Conservation (phyloP, 129 eudicot species). For the Centaurea solstitialis region DNA sequence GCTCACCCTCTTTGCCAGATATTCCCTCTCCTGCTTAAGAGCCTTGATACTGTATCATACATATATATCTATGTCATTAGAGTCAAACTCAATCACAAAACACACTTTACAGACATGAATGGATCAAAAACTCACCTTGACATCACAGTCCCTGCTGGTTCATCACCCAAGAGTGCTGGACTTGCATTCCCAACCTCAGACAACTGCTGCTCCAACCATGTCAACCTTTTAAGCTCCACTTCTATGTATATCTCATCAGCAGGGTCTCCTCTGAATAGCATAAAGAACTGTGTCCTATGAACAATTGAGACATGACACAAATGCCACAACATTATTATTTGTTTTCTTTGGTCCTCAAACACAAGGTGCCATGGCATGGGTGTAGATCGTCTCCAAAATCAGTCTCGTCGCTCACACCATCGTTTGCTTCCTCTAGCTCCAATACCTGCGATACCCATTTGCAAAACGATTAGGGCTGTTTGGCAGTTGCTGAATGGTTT, state of each 20-base stretch:
- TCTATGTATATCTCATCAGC: conserved; percentile 90
- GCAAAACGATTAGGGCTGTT: too few species aligned
- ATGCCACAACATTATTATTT: conserved; percentile 93
- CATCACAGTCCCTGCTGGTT: conserved; percentile 73
- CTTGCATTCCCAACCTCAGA: conserved; percentile 95
- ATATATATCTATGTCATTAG: not conserved
- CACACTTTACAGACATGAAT: not conserved
- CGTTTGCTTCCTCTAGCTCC: conserved; percentile 90
- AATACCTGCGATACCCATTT: conserved; percentile 49
- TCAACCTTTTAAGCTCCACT: conserved; percentile 87
- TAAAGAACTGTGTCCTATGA: conserved; percentile 89
- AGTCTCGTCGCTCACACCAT: conserved; percentile 43
- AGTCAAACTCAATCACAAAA: not conserved
- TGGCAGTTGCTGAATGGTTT: too few species aligned
- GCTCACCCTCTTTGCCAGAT: conserved; percentile 91
- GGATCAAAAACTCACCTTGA: conserved; percentile 55
- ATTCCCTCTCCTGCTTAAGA: conserved; percentile 91
- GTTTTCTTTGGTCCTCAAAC: conserved; percentile 83
- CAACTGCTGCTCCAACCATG: conserved; percentile 91
- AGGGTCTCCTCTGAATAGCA: conserved; percentile 86
- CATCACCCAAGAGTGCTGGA: conserved; percentile 95
- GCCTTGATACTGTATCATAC: conserved; percentile 67
- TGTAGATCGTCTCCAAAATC: conserved; percentile 53
- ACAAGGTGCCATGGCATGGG: conserved; percentile 67
- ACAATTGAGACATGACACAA: conserved; percentile 88